Conservation (phyloP, 306 rosid genomes). For the Quercus bicolor region DNA sequence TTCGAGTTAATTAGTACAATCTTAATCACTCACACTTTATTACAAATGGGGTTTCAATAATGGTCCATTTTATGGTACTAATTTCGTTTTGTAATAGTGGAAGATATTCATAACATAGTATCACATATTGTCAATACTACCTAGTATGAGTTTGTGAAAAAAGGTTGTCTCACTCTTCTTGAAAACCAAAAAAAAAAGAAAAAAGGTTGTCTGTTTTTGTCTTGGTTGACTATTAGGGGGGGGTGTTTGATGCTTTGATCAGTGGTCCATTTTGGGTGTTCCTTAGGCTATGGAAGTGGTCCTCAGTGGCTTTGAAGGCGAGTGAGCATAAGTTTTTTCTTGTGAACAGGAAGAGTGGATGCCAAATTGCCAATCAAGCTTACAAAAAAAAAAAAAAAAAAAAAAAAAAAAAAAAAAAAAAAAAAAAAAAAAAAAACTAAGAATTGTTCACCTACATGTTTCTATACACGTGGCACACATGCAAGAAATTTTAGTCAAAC, state of each 20-base stretch:
- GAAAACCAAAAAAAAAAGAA: no score
- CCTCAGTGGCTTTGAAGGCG: conserved; percentile 18
- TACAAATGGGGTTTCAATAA: no score
- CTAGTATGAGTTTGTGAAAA: not conserved
- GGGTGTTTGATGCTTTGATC: not conserved
- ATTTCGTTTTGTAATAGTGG: no score
- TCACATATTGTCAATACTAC: no score
- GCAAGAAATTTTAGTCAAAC: conserved; percentile 25
- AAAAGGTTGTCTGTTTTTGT: conserved; percentile 15
- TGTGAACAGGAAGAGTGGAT: not conserved
- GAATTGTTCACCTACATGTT: not conserved
- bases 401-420: not conserved
- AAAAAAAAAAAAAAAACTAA: no score
- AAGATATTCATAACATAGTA: no score
- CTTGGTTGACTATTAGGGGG: conserved; percentile 14
- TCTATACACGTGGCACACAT: conserved; percentile 43
- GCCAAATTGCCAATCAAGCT: not conserved
- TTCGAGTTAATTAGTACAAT: not conserved
- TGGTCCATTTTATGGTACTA: no score
- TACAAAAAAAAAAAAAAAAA: not conserved
- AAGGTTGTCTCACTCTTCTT: not conserved
- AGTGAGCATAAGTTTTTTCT: not conserved
- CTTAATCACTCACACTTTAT: no score
- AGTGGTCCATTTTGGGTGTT: conserved; percentile 43
- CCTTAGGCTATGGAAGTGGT: conserved; percentile 68